A percentile compares a stretch with the other conserved stretches of the same genome.
Evolutionary conservation across 2,329 filamentous ascomycete species (phyloP).

Genomic region (Fusarium liriodendri): DNA sequence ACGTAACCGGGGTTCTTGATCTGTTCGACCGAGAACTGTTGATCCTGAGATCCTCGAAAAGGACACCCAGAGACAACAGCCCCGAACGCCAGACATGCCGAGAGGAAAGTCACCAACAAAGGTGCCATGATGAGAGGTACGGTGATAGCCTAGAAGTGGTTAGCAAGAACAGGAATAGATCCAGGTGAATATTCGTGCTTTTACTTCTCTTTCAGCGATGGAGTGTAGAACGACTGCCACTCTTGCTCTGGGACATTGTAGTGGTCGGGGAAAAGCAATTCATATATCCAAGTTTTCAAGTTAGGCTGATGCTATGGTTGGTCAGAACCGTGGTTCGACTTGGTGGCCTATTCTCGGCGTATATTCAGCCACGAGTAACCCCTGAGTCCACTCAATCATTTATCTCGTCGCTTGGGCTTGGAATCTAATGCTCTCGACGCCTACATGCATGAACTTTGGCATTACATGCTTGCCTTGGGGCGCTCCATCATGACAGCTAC

Average conservation of each 20-base stretch:
- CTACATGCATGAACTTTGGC: neutral
- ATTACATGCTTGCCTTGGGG: neutral
- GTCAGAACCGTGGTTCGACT: neutral
- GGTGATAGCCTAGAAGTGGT: neutral
- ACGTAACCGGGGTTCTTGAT: conserved; percentile 51
- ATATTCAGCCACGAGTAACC: neutral
- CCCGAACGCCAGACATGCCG: conserved; percentile 38
- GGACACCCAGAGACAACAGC: conserved; percentile 32
- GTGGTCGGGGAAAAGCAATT: neutral
- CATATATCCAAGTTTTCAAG: neutral
- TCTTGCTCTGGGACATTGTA: neutral
- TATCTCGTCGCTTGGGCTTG: neutral
- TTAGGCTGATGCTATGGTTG: neutral
- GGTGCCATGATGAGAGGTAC: neutral
- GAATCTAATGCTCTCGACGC: neutral
- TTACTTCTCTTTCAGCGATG: neutral
- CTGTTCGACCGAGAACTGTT: conserved; percentile 48
- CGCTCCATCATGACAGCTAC: neutral
- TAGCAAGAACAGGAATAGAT: neutral
- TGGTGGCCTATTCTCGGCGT: neutral
- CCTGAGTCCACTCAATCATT: neutral
- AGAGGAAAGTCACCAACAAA: neutral
- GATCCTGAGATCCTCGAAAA: conserved; percentile 2
- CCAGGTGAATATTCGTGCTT: neutral
- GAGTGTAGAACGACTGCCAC: neutral